Evolutionary conservation across 257 asterid species (phyloP).

Genomic region (Solanum microdontum): DNA sequence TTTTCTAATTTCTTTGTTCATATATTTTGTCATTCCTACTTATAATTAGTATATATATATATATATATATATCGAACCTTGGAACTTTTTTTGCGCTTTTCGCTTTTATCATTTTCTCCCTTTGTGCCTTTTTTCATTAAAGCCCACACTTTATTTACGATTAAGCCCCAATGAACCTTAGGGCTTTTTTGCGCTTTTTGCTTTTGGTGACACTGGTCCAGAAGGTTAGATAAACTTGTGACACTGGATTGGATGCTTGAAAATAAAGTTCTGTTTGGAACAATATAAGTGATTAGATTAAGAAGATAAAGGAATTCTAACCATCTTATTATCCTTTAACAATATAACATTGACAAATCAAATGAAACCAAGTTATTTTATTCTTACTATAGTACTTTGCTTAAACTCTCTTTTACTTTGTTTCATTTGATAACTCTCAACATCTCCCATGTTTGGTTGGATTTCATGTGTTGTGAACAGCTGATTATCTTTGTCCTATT

Average conservation of each 20-base stretch:
- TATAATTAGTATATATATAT: too few relatives aligned
- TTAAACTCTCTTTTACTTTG: not conserved
- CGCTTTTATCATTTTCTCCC: not conserved
- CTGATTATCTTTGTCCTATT: not conserved
- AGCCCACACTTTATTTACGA: not conserved
- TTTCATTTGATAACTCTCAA: not conserved
- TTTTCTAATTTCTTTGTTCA: not conserved
- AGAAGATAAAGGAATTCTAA: not conserved
- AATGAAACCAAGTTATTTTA: not conserved
- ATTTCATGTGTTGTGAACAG: not conserved
- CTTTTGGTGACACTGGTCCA: not conserved
- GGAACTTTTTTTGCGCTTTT: not conserved
- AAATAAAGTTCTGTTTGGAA: not conserved
- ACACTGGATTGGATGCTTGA: not conserved
- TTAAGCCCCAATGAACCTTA: not conserved
- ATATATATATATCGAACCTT: not conserved
- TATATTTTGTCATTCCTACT: not conserved
- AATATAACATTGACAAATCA: not conserved
- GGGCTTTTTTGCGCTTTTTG: not conserved
- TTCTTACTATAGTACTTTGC: not conserved
- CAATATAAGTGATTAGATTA: not conserved
- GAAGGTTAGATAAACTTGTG: not conserved
- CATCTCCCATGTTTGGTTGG: not conserved
- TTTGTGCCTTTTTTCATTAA: not conserved
- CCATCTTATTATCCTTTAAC: not conserved